phyloP scores from a whole-genome alignment of 2,329 filamentous ascomycete genomes.

The Neoscytalidium dimidiatum region DNA sequence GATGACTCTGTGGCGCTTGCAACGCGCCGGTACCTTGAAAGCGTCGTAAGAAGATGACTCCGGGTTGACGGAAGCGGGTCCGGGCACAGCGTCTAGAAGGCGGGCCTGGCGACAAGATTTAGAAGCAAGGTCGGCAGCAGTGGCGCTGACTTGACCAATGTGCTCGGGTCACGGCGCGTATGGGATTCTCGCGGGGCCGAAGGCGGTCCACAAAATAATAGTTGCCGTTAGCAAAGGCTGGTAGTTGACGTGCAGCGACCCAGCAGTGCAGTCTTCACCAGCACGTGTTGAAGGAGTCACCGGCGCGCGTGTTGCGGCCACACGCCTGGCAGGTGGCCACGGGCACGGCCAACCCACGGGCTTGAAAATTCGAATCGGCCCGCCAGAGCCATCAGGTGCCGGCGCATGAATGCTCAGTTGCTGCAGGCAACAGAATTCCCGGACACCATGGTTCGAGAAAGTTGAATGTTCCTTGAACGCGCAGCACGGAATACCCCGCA shows the following conservation, averaged over 20 bases:
- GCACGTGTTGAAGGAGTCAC: conserved; percentile 3
- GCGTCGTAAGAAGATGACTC: not conserved
- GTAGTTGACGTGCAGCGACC: not conserved
- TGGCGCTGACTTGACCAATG: not conserved
- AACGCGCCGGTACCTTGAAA: not conserved
- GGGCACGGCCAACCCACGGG: not conserved
- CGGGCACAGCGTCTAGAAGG: conserved; percentile 8
- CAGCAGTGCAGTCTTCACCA: not conserved
- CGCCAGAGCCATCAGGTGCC: not conserved
- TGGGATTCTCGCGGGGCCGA: not conserved
- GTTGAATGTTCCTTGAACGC: not conserved
- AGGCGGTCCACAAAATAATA: not conserved
- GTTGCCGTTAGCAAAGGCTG: not conserved
- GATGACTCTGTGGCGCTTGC: not conserved
- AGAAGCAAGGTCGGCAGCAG: not conserved
- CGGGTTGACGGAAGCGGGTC: not conserved
- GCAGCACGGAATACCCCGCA: conserved; percentile 6
- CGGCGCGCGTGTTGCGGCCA: not conserved
- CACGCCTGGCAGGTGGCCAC: too few relatives aligned
- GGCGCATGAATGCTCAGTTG: not conserved
- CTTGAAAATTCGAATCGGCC: conserved; percentile 10
- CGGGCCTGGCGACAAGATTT: not conserved
- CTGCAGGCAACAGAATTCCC: conserved; percentile 10
- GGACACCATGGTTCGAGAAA: conserved; percentile 1
- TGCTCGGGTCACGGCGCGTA: not conserved